phyloP scores from a whole-genome alignment of 2,329 filamentous ascomycete genomes.

The Arthrobotrys entomopaga region DNA sequence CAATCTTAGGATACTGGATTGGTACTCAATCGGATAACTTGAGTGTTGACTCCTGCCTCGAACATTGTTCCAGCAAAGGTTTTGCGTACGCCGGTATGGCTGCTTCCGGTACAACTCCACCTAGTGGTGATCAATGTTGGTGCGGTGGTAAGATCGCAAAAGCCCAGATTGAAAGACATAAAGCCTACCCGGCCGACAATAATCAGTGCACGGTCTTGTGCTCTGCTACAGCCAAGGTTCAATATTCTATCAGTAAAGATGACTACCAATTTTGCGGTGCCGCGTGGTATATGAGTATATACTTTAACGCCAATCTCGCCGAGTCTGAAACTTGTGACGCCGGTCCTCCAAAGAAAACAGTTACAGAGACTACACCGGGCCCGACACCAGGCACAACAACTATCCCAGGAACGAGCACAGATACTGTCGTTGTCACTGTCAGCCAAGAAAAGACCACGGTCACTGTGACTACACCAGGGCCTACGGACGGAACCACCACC shows the following conservation, averaged over 20 bases:
- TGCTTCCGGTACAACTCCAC: neutral
- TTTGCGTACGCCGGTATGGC: constrained; percentile 20
- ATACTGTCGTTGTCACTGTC: constrained; percentile 8
- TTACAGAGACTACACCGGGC: constrained; percentile 5
- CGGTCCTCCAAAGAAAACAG: constrained; percentile 2
- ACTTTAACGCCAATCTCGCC: constrained; percentile 14
- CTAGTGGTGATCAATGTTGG: constrained; percentile 19
- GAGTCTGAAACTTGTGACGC: neutral
- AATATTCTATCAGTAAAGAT: neutral
- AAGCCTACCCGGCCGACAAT: constrained; percentile 1
- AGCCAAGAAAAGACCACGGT: neutral
- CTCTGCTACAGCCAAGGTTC: constrained; percentile 11
- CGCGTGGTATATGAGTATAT: constrained; percentile 7
- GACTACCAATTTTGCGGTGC: constrained; percentile 25
- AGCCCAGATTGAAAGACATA: neutral
- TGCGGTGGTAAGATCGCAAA: constrained; percentile 22
- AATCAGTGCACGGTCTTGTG: constrained; percentile 3
- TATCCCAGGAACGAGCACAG: neutral
- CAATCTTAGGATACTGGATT: constrained; percentile 2
- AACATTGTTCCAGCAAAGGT: constrained; percentile 4
- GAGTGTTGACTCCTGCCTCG: constrained; percentile 9
- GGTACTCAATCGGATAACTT: constrained; percentile 11
- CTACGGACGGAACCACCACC: neutral
- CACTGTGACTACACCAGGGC: neutral
- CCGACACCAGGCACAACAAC: constrained; percentile 1